Percentiles rank a stretch among this genome's conserved stretches.
Conservation (phyloP, 139 green algal species). For the Gonium pectorale region DNA sequence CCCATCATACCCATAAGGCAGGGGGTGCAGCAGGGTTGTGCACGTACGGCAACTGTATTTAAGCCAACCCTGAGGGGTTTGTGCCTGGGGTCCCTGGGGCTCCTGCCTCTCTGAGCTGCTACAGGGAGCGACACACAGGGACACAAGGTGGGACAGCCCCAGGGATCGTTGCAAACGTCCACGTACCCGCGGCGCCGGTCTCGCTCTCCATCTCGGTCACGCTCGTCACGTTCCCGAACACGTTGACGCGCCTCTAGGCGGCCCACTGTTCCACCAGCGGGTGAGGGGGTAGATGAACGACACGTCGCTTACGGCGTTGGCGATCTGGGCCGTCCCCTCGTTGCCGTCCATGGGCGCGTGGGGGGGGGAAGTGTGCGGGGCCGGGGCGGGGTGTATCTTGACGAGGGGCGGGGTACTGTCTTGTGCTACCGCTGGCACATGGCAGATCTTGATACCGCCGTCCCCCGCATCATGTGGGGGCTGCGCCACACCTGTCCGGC, state of each 20-base stretch:
- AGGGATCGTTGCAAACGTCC: too few species aligned
- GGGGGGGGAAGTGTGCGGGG: background rate
- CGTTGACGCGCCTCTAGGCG: slow-evolving; percentile 57
- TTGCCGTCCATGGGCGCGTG: slow-evolving; percentile 63
- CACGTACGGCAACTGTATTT: background rate
- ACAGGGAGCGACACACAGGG: too few species aligned
- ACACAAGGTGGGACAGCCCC: too few species aligned
- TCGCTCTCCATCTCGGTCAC: slow-evolving; percentile 73
- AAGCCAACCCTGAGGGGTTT: too few species aligned
- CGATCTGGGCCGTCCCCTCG: slow-evolving; percentile 64
- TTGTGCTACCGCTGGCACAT: too few species aligned
- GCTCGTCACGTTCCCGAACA: slow-evolving; percentile 66
- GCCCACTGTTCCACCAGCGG: slow-evolving; percentile 61
- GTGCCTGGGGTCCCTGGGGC: too few species aligned
- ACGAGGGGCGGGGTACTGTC: background rate
- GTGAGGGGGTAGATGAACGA: slow-evolving; percentile 79
- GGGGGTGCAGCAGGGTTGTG: background rate
- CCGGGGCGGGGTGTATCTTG: background rate
- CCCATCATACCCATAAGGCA: background rate
- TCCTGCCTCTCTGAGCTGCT: too few species aligned
- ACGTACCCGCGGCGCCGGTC: slow-evolving; percentile 54
- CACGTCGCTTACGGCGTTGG: slow-evolving; percentile 63
- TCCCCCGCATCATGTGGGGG: too few species aligned
- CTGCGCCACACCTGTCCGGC: too few species aligned
- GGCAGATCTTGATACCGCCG: too few species aligned